A percentile compares a stretch with the other conserved stretches of the same genome.
Conservation (phyloP, 2,329 filamentous ascomycete genomes). For the Conoideocrella luteorostrata region DNA sequence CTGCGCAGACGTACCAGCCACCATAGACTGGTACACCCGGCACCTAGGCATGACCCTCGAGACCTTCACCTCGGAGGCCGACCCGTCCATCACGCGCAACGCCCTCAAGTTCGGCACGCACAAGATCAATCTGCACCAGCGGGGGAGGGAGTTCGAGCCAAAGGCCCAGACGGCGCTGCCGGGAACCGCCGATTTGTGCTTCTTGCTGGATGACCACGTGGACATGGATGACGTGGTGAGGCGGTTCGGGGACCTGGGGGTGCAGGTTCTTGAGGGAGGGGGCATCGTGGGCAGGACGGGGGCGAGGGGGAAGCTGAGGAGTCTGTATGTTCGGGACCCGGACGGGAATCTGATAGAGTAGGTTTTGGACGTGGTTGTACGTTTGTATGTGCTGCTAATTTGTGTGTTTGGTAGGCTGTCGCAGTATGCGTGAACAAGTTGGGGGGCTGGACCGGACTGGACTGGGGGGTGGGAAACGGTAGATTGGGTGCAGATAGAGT, state of each 20-base stretch:
- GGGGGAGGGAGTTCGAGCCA: conserved; percentile 53
- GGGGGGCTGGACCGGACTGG: too few species aligned
- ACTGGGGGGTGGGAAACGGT: too few species aligned
- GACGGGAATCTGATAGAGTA: conserved; percentile 59
- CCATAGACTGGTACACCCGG: conserved; percentile 47
- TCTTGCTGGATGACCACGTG: conserved; percentile 41
- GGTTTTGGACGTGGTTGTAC: conserved; percentile 17
- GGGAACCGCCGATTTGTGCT: conserved; percentile 55
- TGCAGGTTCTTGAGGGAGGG: conserved; percentile 44
- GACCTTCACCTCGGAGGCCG: conserved; percentile 37
- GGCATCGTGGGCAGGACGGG: conserved; percentile 49
- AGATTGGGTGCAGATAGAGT: too few species aligned
- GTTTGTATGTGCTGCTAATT: not conserved
- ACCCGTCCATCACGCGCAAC: conserved; percentile 31
- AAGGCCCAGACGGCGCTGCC: conserved; percentile 47
- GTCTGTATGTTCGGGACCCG: conserved; percentile 55
- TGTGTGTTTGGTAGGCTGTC: not conserved
- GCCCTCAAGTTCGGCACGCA: conserved; percentile 51
- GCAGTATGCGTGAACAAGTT: conserved; percentile 1
- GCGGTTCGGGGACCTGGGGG: conserved; percentile 32
- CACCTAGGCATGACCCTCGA: conserved; percentile 52
- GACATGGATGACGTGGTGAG: conserved; percentile 39
- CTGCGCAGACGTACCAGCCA: conserved; percentile 41
- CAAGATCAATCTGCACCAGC: conserved; percentile 57
- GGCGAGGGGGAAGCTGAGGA: conserved; percentile 46